Conservation (phyloP, 2,329 filamentous ascomycete genomes). For the Leptographium procerum region DNA sequence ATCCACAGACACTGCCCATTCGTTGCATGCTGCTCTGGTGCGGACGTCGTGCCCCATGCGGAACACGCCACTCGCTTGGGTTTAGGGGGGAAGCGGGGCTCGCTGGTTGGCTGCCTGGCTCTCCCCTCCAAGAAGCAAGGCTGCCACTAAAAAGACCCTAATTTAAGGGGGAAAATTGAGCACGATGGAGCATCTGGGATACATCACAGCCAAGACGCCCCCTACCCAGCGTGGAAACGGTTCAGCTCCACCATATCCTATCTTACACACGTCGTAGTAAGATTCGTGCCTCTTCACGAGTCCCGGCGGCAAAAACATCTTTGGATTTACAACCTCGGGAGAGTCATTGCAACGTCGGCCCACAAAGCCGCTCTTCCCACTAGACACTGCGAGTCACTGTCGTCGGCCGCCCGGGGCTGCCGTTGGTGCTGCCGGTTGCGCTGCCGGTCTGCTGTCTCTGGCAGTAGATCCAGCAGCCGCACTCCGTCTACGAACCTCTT, state of each 20-base stretch:
- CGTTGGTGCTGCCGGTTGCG: not conserved
- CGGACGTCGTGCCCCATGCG: not conserved
- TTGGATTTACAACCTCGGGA: not conserved
- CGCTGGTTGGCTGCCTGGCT: not conserved
- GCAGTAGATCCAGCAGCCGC: not conserved
- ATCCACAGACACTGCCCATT: too few species aligned
- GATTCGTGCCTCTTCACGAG: too few species aligned
- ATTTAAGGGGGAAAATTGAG: not conserved
- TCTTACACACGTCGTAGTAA: too few species aligned
- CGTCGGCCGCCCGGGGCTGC: not conserved
- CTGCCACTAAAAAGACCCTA: not conserved
- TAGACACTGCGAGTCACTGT: not conserved
- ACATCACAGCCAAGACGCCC: slow-evolving; percentile 10
- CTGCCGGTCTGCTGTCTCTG: not conserved
- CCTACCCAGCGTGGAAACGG: not conserved
- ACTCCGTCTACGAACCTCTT: not conserved
- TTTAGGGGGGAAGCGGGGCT: not conserved
- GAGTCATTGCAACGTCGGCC: not conserved
- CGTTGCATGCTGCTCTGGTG: too few species aligned
- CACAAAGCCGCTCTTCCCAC: not conserved
- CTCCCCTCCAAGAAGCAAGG: not conserved
- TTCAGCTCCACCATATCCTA: not conserved
- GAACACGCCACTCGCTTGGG: not conserved
- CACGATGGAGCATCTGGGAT: slow-evolving; percentile 13
- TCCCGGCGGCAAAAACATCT: not conserved